Evolutionary conservation across 176 grass and related monocot genomes (phyloP).

Genomic region (Tillandsia fasciculata): DNA sequence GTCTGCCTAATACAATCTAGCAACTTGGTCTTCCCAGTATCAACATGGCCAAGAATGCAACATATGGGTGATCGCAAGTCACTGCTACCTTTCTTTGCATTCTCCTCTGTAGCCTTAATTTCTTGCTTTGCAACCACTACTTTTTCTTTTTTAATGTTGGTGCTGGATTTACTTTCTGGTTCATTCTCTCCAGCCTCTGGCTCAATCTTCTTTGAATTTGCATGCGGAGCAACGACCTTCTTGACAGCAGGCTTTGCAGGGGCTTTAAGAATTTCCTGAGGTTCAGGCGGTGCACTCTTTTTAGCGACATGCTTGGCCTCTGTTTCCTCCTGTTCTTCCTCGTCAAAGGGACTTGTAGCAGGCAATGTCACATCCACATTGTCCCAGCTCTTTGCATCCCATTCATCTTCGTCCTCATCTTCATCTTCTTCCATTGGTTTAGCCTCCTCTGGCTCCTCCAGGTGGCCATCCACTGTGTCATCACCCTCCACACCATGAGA

Average conservation of each 20-base stretch:
- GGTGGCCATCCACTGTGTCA: constrained; percentile 40
- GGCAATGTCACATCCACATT: constrained; percentile 84
- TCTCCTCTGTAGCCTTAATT: constrained; percentile 28
- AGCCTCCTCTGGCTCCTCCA: constrained; percentile 44
- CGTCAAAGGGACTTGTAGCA: constrained; percentile 40
- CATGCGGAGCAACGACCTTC: constrained; percentile 40
- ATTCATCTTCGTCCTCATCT: constrained; percentile 77
- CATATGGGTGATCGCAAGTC: constrained; percentile 89
- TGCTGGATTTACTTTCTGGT: constrained; percentile 14
- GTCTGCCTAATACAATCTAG: constrained; percentile 81
- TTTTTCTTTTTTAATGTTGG: constrained; percentile 46
- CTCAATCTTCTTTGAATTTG: constrained; percentile 23
- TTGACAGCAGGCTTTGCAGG: constrained; percentile 36
- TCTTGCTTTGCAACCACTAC: constrained; percentile 34
- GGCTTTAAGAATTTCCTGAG: constrained; percentile 36
- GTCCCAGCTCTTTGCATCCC: constrained; percentile 99
- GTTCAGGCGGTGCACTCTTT: constrained; percentile 22
- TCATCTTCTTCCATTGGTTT: constrained; percentile 51
- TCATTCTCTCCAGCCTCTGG: constrained; percentile 22
- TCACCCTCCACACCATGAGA: constrained; percentile 52
- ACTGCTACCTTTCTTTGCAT: constrained; percentile 25
- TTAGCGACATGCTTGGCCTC: constrained; percentile 35
- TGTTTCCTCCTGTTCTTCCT: constrained; percentile 52
- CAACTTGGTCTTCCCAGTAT: constrained; percentile 94
- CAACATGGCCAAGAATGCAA: constrained; percentile 92